phyloP scores from a whole-genome alignment of 305 asterid species.

The Fraxinus sp. region DNA sequence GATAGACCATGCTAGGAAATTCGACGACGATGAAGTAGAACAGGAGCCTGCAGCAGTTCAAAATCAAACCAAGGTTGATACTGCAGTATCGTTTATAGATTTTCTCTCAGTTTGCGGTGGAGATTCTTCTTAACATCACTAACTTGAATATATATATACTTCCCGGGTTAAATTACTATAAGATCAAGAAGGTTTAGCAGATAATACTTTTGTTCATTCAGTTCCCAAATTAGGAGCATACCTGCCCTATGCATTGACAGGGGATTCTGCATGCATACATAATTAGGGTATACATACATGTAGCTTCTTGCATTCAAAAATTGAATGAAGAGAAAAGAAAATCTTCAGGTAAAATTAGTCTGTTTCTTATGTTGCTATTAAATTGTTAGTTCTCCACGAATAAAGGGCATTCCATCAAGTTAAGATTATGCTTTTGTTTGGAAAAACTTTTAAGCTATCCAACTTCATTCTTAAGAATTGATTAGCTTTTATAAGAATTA shows the following conservation, averaged over 20 bases:
- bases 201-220: not conserved
- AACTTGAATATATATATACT: not conserved
- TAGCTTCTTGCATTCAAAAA: not conserved
- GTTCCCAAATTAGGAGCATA: not conserved
- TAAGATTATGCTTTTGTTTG: not conserved
- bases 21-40: constrained; percentile 37
- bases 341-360: not conserved
- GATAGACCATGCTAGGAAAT: constrained; percentile 42
- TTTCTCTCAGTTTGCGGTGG: constrained; percentile 43
- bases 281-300: not conserved
- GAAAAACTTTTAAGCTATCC: not conserved
- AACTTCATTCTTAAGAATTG: not conserved
- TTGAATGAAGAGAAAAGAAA: not conserved
- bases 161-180: not conserved
- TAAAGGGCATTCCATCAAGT: not conserved
- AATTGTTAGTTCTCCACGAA: not conserved
- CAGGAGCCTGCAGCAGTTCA: not conserved
- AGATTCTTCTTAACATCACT: constrained; percentile 21
- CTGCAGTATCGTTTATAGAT: constrained; percentile 40
- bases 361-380: not conserved
- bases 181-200: not conserved
- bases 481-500: not conserved
- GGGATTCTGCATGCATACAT: not conserved
- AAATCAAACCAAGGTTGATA: not conserved
- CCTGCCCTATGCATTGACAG: not conserved